Evolutionary conservation across 2,329 filamentous ascomycete species (phyloP), one percentile per base, ranked within the genome.

Genomic region (Penicillium sp.): DNA sequence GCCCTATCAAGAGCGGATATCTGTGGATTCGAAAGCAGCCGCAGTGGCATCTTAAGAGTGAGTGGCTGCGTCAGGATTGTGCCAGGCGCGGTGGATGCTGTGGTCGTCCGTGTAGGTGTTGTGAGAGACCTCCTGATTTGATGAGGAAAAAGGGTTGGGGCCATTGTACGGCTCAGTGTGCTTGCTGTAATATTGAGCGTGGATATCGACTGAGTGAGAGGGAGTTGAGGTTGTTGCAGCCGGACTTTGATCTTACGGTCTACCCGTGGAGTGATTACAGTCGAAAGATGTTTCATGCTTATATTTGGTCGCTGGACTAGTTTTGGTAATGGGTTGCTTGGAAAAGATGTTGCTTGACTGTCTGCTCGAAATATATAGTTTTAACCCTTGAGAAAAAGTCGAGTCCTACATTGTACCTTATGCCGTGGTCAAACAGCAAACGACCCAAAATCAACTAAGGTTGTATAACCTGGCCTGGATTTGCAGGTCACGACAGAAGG

Each of bases 41-140:
- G n/a, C 40, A 38, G 35, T 55, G 53, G 53, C 28, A 55, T 51
- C 33, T 55, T 3, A n/a, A 9, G 19, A 55, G 45, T 33, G 17
- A 19, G 10, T 54, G 54, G 50, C 16, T 57, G 3, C 54, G 46
- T 0, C 26, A 54, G 46, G 54, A 59, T 22, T 59, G 54, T 44
- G 50, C 42, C 2, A 41, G 50, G 5, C 46, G 54, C 0, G 57
- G 54, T 26, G 54, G 54, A 7, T 59, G 57, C 16, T 59, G 57
- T 54, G 57, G 49, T 10, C 35, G 57, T 22, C n/a, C 25, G 7
- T 57, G 57, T 22, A 36, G 33, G 12, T 57, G 57, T 17, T 59
- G 57, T 40, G 46, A 50, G n/a, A 47, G 19, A 0, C 47, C 41
- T 0, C 47, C 47, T 17, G 53, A 55, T 30, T 26, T 41, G n/a